A percentile compares a stretch with the other conserved stretches of the same genome.
phyloP scores from a whole-genome alignment of 2,329 filamentous ascomycete species.

The Orbilia oligospora region DNA sequence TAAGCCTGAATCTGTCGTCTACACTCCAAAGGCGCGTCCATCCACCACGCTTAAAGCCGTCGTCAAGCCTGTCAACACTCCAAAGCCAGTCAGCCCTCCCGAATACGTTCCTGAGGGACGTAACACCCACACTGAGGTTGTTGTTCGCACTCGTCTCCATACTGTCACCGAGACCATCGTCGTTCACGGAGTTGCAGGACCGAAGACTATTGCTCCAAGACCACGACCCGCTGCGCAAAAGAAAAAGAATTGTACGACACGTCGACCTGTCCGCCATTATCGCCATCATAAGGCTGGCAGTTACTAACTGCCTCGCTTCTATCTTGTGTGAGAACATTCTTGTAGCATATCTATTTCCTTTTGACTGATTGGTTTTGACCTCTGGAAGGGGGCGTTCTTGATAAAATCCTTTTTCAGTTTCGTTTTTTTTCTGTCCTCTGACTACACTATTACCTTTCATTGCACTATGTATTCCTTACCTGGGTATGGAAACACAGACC shows the following conservation, averaged over 20 bases:
- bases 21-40: not conserved
- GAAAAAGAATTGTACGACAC: conserved; percentile 37
- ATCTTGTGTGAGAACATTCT: conserved; percentile 17
- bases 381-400: conserved; percentile 12
- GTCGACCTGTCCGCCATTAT: conserved; percentile 12
- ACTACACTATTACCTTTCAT: conserved; percentile 38
- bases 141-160: conserved; percentile 22
- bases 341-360: conserved; percentile 46
- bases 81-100: conserved; percentile 11
- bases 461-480: conserved; percentile 54
- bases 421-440: conserved; percentile 19
- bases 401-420: conserved; percentile 27
- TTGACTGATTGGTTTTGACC: conserved; percentile 38
- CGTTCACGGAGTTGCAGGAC: conserved; percentile 6
- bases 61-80: conserved; percentile 9
- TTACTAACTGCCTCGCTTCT: conserved; percentile 25
- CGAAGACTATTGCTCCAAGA: conserved; percentile 11
- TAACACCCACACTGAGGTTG: conserved; percentile 21
- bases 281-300: conserved; percentile 26
- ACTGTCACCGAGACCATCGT: conserved; percentile 33
- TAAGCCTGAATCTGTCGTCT: not conserved
- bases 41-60: conserved; percentile 20
- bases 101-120: not conserved
- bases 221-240: not conserved
- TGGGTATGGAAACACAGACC: conserved; percentile 29